phyloP scores from a whole-genome alignment of 176 grass and related monocot species.

The Saccharum spontaneum region DNA sequence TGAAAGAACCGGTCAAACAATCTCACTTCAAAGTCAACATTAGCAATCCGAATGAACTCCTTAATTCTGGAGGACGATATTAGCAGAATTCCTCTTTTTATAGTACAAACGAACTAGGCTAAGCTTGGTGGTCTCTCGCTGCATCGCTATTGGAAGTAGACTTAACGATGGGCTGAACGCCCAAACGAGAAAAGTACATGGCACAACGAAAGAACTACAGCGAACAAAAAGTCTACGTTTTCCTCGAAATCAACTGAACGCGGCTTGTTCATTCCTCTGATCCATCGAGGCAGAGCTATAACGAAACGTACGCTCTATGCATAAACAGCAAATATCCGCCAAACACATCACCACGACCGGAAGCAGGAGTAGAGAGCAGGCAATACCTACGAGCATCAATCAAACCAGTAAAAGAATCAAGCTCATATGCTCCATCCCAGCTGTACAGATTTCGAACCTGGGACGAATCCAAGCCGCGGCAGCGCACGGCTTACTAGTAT shows the following conservation, averaged over 20 bases:
- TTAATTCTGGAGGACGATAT: not conserved
- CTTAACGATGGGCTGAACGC: not conserved
- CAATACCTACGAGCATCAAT: not conserved
- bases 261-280: not conserved
- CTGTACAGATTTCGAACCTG: not conserved
- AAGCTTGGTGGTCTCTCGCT: not conserved
- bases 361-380: not conserved
- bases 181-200: not conserved
- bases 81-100: not conserved
- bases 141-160: not conserved
- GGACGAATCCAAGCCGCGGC: not conserved
- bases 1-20: constrained; percentile 21
- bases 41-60: not conserved
- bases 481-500: not conserved
- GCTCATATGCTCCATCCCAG: not conserved
- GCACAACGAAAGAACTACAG: not conserved
- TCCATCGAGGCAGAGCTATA: not conserved
- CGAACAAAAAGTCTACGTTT: not conserved
- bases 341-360: not conserved
- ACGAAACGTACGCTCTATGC: not conserved
- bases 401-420: not conserved
- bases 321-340: not conserved
- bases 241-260: not conserved
- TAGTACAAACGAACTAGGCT: not conserved
- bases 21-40: constrained; percentile 12